These are phyloP conservation scores for Trichosporon sp. DNA, from an alignment of 1,284 basidiomycete genomes.

Conservation along the genomic window DNA sequence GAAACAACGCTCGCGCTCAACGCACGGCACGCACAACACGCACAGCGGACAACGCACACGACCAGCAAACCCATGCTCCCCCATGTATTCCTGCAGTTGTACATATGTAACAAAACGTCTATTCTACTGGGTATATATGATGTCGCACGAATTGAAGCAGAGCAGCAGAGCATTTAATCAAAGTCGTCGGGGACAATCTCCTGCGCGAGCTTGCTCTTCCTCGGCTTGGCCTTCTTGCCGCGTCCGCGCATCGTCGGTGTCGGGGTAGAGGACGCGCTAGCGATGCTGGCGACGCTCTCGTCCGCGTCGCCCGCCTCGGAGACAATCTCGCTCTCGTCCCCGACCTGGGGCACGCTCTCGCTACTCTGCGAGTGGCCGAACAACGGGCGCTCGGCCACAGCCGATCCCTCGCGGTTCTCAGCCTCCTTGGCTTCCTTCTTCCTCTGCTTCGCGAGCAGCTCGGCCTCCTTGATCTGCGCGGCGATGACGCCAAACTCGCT, in stretches of 20 bases:
- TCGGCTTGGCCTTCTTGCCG: slow-evolving; percentile 34
- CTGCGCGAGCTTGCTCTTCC: slow-evolving; percentile 51
- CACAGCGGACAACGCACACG: background rate
- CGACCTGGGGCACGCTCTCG: slow-evolving; percentile 31
- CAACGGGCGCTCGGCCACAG: slow-evolving; percentile 30
- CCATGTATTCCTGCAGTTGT: slow-evolving; percentile 15
- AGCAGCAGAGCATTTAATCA: slow-evolving; percentile 13
- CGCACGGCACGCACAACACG: background rate
- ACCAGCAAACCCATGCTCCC: background rate
- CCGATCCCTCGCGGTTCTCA: slow-evolving; percentile 24
- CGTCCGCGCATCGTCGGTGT: slow-evolving; percentile 24
- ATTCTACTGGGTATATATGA: background rate
- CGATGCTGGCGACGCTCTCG: slow-evolving; percentile 30
- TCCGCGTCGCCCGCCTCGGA: slow-evolving; percentile 42
- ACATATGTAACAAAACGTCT: slow-evolving; percentile 19
- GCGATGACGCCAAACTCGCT: slow-evolving; percentile 44
- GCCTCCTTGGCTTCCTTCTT: slow-evolving; percentile 31
- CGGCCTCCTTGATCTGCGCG: slow-evolving; percentile 46
- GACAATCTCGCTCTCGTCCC: slow-evolving; percentile 29
- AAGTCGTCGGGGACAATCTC: slow-evolving; percentile 44
- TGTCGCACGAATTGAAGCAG: background rate
- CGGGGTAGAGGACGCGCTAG: slow-evolving; percentile 24
- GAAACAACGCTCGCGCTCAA: background rate
- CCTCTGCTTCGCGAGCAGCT: slow-evolving; percentile 34
- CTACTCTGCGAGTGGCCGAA: slow-evolving; percentile 27